These are phyloP conservation scores for Candida neerlandica DNA, from an alignment of 1,139 yeast genomes.

Conservation along the genomic window DNA sequence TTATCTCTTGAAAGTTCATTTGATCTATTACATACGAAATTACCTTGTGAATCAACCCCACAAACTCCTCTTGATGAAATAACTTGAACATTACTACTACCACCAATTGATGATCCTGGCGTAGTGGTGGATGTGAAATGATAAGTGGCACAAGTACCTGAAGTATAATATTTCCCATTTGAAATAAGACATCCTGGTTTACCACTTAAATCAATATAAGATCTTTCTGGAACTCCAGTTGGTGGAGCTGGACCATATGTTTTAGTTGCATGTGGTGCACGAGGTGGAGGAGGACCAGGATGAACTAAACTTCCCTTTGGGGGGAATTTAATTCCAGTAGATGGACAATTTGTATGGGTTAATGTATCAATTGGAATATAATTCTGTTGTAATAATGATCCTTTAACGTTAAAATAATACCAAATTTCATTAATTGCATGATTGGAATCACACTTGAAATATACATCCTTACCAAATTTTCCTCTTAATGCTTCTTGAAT, in stretches of 20 bases:
- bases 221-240: constrained; percentile 32
- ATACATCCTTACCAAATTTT: constrained; percentile 64
- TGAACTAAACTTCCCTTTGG: constrained; percentile 56
- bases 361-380: constrained; percentile 69
- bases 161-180: constrained; percentile 80
- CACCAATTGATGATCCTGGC: constrained; percentile 19
- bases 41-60: constrained; percentile 43
- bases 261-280: constrained; percentile 8
- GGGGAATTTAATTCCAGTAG: constrained; percentile 65
- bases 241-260: constrained; percentile 23
- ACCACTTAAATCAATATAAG: constrained; percentile 54
- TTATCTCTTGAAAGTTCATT: constrained; percentile 46
- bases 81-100: constrained; percentile 67
- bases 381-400: constrained; percentile 67
- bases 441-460: constrained; percentile 62
- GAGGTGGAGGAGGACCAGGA: constrained; percentile 14
- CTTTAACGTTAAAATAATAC: constrained; percentile 83
- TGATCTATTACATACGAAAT: constrained; percentile 36
- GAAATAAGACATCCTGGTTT: constrained; percentile 79
- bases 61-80: constrained; percentile 75
- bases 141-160: constrained; percentile 87
- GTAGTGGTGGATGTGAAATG: constrained; percentile 36
- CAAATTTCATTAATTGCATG: constrained; percentile 82
- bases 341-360: constrained; percentile 60
- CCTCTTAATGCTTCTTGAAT: constrained; percentile 64